These are phyloP conservation scores for Leishmania turanica DNA, from an alignment of 208 protist genomes.

Conservation along the genomic window DNA sequence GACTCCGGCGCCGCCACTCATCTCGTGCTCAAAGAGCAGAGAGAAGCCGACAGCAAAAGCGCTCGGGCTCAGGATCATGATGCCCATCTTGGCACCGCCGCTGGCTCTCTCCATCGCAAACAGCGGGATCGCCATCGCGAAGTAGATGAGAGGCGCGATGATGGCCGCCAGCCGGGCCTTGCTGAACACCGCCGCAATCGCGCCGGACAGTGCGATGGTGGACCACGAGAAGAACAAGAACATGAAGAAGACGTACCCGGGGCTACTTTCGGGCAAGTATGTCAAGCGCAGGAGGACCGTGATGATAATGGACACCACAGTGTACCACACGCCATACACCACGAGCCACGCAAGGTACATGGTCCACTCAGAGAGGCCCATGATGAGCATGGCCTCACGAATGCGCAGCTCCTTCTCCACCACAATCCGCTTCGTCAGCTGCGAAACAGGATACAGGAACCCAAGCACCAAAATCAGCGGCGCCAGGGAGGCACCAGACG, in stretches of 20 bases:
- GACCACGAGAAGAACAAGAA: slow-evolving; percentile 53
- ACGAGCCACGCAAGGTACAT: slow-evolving; percentile 63
- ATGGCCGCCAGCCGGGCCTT: slow-evolving; percentile 65
- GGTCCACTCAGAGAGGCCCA: slow-evolving; percentile 58
- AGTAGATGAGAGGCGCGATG: slow-evolving; percentile 74
- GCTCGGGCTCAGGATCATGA: slow-evolving; percentile 42
- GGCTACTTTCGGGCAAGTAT: slow-evolving; percentile 36
- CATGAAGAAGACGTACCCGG: slow-evolving; percentile 49
- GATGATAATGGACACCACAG: slow-evolving; percentile 45
- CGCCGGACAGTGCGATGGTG: slow-evolving; percentile 40
- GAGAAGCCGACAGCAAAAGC: slow-evolving; percentile 47
- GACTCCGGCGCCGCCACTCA: slow-evolving; percentile 32
- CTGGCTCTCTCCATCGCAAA: slow-evolving; percentile 37
- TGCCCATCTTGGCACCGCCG: slow-evolving; percentile 11
- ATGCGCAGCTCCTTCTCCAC: slow-evolving; percentile 83
- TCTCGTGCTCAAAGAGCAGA: slow-evolving; percentile 58
- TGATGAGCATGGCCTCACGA: slow-evolving; percentile 80
- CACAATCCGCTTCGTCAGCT: slow-evolving; percentile 73
- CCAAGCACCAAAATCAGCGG: slow-evolving; percentile 66
- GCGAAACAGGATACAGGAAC: slow-evolving; percentile 72
- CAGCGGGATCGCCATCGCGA: slow-evolving; percentile 45
- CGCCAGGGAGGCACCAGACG: slow-evolving; percentile 21
- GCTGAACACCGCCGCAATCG: slow-evolving; percentile 63
- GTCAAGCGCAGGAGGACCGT: slow-evolving; percentile 56
- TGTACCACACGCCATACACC: slow-evolving; percentile 45